phyloP scores from a whole-genome alignment of 2,329 filamentous ascomycete species.

The Akanthomyces dipterigenus region DNA sequence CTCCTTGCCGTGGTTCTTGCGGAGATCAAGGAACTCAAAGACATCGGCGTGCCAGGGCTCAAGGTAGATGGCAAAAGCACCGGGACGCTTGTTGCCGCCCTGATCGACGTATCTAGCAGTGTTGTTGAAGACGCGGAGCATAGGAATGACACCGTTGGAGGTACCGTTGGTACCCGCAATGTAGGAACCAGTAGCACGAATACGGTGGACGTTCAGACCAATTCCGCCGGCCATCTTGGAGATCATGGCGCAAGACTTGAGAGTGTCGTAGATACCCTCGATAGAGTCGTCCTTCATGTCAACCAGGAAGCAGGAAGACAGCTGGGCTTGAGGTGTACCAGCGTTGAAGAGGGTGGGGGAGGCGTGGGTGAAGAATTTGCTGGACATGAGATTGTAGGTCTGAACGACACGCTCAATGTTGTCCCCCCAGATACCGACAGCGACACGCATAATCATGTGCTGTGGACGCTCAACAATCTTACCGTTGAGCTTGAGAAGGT shows the following conservation, averaged over 20 bases:
- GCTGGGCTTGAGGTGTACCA: slow-evolving; percentile 86
- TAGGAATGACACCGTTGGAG: slow-evolving; percentile 93
- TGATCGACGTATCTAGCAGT: slow-evolving; percentile 98
- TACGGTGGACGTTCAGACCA: slow-evolving; percentile 91
- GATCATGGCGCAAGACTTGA: slow-evolving; percentile 99
- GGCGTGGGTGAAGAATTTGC: slow-evolving; percentile 96
- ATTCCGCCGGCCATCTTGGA: slow-evolving; percentile 99
- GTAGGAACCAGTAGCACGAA: slow-evolving; percentile 94
- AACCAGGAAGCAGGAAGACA: slow-evolving; percentile 97
- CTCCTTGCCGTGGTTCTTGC: slow-evolving; percentile 99
- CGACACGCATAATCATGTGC: slow-evolving; percentile 99
- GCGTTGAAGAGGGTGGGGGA: slow-evolving; percentile 98
- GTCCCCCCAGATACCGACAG: slow-evolving; percentile 93
- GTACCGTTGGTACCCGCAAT: slow-evolving; percentile 97
- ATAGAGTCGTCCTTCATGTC: slow-evolving; percentile 99
- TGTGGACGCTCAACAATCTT: slow-evolving; percentile 96
- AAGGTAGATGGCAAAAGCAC: slow-evolving; percentile 97
- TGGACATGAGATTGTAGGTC: slow-evolving; percentile 98
- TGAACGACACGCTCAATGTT: slow-evolving; percentile 91
- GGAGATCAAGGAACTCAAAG: slow-evolving; percentile 92
- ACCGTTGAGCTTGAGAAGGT: slow-evolving; percentile 88
- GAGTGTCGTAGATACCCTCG: slow-evolving; percentile 96
- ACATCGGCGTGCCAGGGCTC: slow-evolving; percentile 99
- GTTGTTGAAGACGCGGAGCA: slow-evolving; percentile 99
- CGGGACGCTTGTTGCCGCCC: slow-evolving; percentile 97